Base-by-base conservation (phyloP, 2,329 filamentous ascomycete genomes). In the Chaetomiaceae sp. region DNA sequence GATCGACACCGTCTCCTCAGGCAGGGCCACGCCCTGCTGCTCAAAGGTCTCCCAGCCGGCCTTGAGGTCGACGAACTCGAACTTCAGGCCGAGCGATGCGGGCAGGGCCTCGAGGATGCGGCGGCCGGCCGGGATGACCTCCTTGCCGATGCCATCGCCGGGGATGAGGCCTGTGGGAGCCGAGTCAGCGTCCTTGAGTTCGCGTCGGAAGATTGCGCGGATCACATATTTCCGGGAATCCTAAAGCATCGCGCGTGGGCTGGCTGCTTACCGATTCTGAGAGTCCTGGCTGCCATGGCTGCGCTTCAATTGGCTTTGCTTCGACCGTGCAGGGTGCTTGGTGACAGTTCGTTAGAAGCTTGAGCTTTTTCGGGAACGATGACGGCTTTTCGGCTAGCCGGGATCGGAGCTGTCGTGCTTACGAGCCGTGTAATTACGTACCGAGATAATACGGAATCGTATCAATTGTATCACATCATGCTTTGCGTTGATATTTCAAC, bases 101-200 rank as follows among this genome's bases (percentile, higher is more conserved):
- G 92, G 91, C 2, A 99, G 85, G 44, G 93, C 87, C 76, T 99
- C 92, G 65, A 99, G 87, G 62, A 97, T 77, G 58, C 87, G 86
- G 63, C 89, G 88, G 45, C 92, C 93, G 48, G 93, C 87, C 59
- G 93, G 93, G 71, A 99, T 97, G 69, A 99, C 93, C 74, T 99
- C 93, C 68, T 89, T 89, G 73, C 93, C 93, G 73, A 99, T 99
- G 72, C 93, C 93, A 74, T 99, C 93, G 66, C 93, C 93, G 63
- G 93, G 88, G 68, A 99, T 97, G 64, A 97, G 87, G 69, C 91
- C 91, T 95, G 60, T 10, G 16, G 14, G 10, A 16, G 30, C 9
- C 27, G 40, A 14, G 42, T 44, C 46, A 38, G 40, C 12, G 25
- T 38, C 10, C 5, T 14, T n/a, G 27, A 13, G 33, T 42, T 51